phyloP scores from a whole-genome alignment of 2,329 filamentous ascomycete species.

The Diaporthe aspalathi region DNA sequence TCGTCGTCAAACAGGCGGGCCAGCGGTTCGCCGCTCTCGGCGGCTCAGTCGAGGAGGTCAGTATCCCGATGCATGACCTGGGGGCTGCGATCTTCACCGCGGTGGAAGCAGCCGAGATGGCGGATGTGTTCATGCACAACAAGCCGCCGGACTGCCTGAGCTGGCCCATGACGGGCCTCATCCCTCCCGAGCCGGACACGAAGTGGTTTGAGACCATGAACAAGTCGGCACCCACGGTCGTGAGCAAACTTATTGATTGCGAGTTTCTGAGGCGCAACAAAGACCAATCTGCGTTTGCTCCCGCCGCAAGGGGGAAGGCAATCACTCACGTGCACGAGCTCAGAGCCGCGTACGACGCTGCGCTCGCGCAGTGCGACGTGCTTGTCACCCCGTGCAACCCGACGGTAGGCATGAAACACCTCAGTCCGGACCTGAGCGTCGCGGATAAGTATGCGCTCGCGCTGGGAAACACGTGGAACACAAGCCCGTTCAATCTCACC shows the following conservation, averaged over 20 bases:
- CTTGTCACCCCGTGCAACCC: constrained; percentile 61
- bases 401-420: constrained; percentile 56
- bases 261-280: constrained; percentile 44
- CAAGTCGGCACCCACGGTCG: constrained; percentile 56
- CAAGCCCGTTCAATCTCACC: constrained; percentile 61
- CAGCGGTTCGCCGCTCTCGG: constrained; percentile 54
- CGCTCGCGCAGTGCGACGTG: constrained; percentile 57
- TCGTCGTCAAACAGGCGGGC: constrained; percentile 51
- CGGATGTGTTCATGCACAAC: constrained; percentile 46
- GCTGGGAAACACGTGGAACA: constrained; percentile 58
- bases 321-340: constrained; percentile 59
- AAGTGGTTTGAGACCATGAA: constrained; percentile 57
- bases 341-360: constrained; percentile 59
- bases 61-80: constrained; percentile 58
- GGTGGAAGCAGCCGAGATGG: constrained; percentile 48
- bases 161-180: constrained; percentile 47
- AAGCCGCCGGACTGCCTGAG: constrained; percentile 48
- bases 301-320: constrained; percentile 55
- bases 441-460: constrained; percentile 56
- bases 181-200: constrained; percentile 50
- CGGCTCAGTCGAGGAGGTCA: constrained; percentile 57
- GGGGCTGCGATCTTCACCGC: constrained; percentile 62
- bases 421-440: constrained; percentile 47
- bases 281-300: constrained; percentile 44
- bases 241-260: constrained; percentile 56